Conservation (phyloP, 176 grass and related monocot genomes). For the Avena sativa region DNA sequence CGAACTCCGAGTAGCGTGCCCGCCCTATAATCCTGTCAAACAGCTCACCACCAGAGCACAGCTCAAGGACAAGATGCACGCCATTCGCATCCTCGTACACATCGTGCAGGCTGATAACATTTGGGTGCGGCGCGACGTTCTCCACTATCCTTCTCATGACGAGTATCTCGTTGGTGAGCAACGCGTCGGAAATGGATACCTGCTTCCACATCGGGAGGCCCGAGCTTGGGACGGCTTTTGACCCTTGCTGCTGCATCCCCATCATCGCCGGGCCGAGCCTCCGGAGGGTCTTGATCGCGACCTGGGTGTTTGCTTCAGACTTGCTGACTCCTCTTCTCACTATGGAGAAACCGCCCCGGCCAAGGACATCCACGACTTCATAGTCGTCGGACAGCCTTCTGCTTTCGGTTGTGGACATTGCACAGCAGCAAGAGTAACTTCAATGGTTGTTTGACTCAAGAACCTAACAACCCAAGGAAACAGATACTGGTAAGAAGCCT, state of each 20-base stretch:
- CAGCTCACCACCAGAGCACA: slow-evolving; percentile 67
- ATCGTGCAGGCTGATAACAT: slow-evolving; percentile 68
- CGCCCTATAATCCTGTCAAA: slow-evolving; percentile 60
- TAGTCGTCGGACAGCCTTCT: slow-evolving; percentile 67
- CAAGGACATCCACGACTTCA: slow-evolving; percentile 64
- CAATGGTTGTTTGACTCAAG: not conserved
- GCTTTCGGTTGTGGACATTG: slow-evolving; percentile 59
- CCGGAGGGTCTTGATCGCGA: slow-evolving; percentile 69
- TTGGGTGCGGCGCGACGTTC: slow-evolving; percentile 64
- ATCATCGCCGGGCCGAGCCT: slow-evolving; percentile 53
- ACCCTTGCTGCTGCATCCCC: slow-evolving; percentile 41
- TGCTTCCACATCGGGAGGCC: slow-evolving; percentile 65
- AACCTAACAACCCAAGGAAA: not conserved
- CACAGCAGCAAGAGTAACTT: not conserved
- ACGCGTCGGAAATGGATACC: slow-evolving; percentile 65
- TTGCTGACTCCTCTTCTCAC: slow-evolving; percentile 72
- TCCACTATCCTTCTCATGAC: slow-evolving; percentile 82
- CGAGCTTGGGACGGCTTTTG: slow-evolving; percentile 5
- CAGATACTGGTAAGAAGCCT: not conserved
- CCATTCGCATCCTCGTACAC: slow-evolving; percentile 60
- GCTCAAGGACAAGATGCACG: slow-evolving; percentile 63
- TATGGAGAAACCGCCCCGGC: slow-evolving; percentile 70
- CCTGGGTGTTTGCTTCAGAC: slow-evolving; percentile 48
- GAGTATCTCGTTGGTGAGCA: slow-evolving; percentile 73
- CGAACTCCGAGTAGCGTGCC: slow-evolving; percentile 55